Evolutionary conservation across 2,329 filamentous ascomycete genomes (phyloP).

Genomic region (Hymenoscyphus fructigenus): DNA sequence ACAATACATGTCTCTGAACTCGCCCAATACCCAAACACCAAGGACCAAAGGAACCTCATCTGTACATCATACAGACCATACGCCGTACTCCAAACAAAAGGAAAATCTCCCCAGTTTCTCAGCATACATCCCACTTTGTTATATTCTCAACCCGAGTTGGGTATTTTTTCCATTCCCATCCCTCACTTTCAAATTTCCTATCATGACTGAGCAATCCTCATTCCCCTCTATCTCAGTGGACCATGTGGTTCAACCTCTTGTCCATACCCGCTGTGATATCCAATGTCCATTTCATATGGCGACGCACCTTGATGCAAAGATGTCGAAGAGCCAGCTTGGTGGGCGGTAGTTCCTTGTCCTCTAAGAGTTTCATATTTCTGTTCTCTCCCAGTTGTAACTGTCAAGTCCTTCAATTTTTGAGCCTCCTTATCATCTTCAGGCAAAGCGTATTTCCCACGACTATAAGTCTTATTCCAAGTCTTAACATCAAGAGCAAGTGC

Average conservation of each 20-base stretch:
- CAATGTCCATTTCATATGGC: constrained; percentile 26
- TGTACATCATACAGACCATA: neutral
- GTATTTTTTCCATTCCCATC: neutral
- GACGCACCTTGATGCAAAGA: constrained; percentile 2
- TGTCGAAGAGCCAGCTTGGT: neutral
- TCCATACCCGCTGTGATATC: constrained; percentile 32
- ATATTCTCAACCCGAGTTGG: neutral
- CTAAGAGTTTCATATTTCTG: constrained; percentile 24
- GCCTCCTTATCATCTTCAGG: constrained; percentile 33
- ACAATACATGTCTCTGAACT: neutral
- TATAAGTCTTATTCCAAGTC: constrained; percentile 24
- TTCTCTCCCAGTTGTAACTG: constrained; percentile 14
- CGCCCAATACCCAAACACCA: neutral
- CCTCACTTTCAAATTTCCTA: neutral
- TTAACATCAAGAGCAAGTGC: constrained; percentile 30
- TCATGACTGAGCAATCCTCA: neutral
- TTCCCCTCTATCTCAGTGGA: constrained; percentile 14
- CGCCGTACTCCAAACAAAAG: neutral
- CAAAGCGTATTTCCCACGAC: constrained; percentile 26
- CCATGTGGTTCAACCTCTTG: constrained; percentile 22
- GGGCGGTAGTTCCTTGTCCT: constrained; percentile 11
- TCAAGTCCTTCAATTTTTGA: constrained; percentile 23
- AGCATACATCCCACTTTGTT: neutral
- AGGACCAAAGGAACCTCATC: neutral
- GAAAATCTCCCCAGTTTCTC: neutral